Conservation (phyloP, 805 yeast species). For the Jamesozyma jinghongensis region DNA sequence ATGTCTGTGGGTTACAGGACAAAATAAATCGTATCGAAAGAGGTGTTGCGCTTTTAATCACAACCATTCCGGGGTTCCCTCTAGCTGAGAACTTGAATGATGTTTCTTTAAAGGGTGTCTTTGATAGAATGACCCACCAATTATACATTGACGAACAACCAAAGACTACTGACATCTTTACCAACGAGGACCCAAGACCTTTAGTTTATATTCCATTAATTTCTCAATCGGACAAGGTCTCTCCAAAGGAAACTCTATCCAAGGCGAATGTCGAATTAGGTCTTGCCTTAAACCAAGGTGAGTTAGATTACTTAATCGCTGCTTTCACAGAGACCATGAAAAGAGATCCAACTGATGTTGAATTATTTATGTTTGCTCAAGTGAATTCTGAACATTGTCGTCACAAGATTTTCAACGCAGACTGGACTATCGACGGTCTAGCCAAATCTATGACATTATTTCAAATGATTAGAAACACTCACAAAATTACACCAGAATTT, state of each 20-base stretch:
- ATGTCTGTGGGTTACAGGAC: constrained; percentile 72
- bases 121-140: constrained; percentile 91
- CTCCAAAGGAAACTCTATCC: constrained; percentile 46
- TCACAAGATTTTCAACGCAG: constrained; percentile 97
- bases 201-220: constrained; percentile 64
- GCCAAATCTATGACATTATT: constrained; percentile 68
- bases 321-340: constrained; percentile 71
- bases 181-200: constrained; percentile 73
- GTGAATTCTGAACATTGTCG: constrained; percentile 99
- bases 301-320: constrained; percentile 74
- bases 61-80: constrained; percentile 64
- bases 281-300: constrained; percentile 89
- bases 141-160: constrained; percentile 56
- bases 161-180: constrained; percentile 58
- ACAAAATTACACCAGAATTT: constrained; percentile 63
- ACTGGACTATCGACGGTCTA: constrained; percentile 89
- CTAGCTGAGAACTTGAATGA: constrained; percentile 45
- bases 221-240: constrained; percentile 21
- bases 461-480: constrained; percentile 94
- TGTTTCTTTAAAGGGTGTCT: constrained; percentile 59
- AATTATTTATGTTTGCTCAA: constrained; percentile 97
- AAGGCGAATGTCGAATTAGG: constrained; percentile 80
- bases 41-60: constrained; percentile 68
- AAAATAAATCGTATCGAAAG: constrained; percentile 81
- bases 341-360: constrained; percentile 96